Conservation (phyloP, 805 yeast species). For the Barnettozyma sp. region DNA sequence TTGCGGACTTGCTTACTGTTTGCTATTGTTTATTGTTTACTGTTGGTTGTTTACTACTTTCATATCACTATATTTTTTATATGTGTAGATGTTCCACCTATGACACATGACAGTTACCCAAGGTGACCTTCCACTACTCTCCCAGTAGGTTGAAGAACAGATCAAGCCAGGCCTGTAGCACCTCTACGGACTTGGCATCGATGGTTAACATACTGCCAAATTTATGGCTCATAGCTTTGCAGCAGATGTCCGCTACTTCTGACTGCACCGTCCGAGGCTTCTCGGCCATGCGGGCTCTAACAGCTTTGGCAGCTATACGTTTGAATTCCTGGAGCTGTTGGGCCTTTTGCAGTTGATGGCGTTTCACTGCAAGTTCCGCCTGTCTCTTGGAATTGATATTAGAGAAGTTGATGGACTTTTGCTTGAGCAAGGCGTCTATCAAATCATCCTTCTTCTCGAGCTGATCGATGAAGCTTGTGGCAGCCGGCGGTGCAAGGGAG, state of each 20-base stretch:
- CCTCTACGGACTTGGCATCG: slow-evolving; percentile 8
- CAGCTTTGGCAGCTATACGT: slow-evolving; percentile 14
- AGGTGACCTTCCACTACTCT: background rate
- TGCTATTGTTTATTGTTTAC: too few relatives aligned
- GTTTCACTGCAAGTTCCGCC: slow-evolving; percentile 15
- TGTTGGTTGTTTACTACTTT: too few relatives aligned
- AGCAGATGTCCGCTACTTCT: slow-evolving; percentile 23
- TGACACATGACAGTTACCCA: too few relatives aligned
- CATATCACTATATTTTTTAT: too few relatives aligned
- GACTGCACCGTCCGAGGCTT: slow-evolving; percentile 13
- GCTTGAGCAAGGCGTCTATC: slow-evolving; percentile 19
- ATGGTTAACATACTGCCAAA: slow-evolving; percentile 13
- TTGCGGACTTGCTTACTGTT: too few relatives aligned
- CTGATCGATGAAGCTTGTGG: slow-evolving; percentile 19
- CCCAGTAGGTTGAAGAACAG: slow-evolving; percentile 15
- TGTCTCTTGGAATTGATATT: slow-evolving; percentile 17
- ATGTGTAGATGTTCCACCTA: too few relatives aligned
- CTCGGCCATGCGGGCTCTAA: slow-evolving; percentile 12
- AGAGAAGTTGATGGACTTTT: slow-evolving; percentile 12
- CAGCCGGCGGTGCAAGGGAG: background rate
- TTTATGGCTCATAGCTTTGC: slow-evolving; percentile 19
- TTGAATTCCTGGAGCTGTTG: slow-evolving; percentile 16
- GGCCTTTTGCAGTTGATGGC: slow-evolving; percentile 15
- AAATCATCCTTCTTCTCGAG: slow-evolving; percentile 19
- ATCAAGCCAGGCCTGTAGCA: slow-evolving; percentile 18